Percentiles rank a stretch among this genome's conserved stretches.
phyloP scores from a whole-genome alignment of 225 moss, liverwort and hornwort species.

The Asterella californica region DNA sequence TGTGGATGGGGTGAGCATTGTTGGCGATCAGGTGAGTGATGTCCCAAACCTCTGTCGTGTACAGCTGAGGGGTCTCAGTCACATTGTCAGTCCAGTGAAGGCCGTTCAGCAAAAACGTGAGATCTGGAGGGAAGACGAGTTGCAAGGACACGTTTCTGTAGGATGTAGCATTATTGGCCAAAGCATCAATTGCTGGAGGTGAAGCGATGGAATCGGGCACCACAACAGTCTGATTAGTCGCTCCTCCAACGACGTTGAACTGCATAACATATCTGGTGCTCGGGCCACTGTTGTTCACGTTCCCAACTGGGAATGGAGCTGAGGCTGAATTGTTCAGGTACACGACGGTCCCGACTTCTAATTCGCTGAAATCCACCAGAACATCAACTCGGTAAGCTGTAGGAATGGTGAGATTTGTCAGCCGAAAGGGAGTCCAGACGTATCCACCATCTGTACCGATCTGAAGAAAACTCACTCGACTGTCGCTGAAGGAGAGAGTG shows the following conservation, averaged over 20 bases:
- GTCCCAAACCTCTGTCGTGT: constrained; percentile 61
- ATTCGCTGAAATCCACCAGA: constrained; percentile 49
- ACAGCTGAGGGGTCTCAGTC: constrained; percentile 39
- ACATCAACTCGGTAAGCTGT: constrained; percentile 57
- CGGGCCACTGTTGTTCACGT: constrained; percentile 11
- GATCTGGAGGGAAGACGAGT: not conserved
- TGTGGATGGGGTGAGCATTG: constrained; percentile 45
- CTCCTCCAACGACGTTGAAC: constrained; percentile 33
- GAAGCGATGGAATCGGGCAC: not conserved
- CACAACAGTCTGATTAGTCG: not conserved
- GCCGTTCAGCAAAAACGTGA: constrained; percentile 13
- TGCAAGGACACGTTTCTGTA: not conserved
- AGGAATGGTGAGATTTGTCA: constrained; percentile 28
- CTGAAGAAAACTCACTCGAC: constrained; percentile 29
- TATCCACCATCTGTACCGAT: constrained; percentile 66
- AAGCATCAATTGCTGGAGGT: not conserved
- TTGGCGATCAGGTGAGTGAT: constrained; percentile 45
- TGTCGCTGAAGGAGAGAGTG: constrained; percentile 36
- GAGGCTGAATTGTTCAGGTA: constrained; percentile 54
- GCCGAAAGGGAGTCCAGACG: constrained; percentile 27
- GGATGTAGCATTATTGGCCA: not conserved
- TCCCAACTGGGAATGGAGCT: constrained; percentile 45
- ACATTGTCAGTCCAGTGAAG: constrained; percentile 24
- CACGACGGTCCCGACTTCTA: constrained; percentile 32
- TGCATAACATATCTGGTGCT: constrained; percentile 39